phyloP scores from a whole-genome alignment of 2,329 filamentous ascomycete species.

The Fusarium sp. region DNA sequence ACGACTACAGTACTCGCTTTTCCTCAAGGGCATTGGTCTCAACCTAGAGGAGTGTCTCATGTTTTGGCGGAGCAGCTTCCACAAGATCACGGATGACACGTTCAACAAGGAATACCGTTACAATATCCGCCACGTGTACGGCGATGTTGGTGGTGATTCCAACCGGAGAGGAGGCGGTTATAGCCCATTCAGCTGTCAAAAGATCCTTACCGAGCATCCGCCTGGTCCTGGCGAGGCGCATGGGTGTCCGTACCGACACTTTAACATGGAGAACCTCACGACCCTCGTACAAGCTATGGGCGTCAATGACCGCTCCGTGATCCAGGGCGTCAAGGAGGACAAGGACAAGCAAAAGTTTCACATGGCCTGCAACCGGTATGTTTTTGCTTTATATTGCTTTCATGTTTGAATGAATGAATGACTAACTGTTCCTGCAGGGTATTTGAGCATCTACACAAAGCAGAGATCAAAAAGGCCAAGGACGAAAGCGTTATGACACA shows the following conservation, averaged over 20 bases:
- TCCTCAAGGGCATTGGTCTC: slow-evolving; percentile 94
- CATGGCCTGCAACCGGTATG: slow-evolving; percentile 89
- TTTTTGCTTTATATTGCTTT: slow-evolving; percentile 3
- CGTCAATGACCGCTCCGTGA: slow-evolving; percentile 77
- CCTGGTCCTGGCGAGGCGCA: slow-evolving; percentile 89
- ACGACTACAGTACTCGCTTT: slow-evolving; percentile 92
- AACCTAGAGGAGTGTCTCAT: slow-evolving; percentile 89
- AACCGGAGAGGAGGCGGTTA: slow-evolving; percentile 90
- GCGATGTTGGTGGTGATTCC: slow-evolving; percentile 91
- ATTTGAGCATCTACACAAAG: slow-evolving; percentile 86
- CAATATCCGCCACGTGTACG: slow-evolving; percentile 94
- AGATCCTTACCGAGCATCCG: slow-evolving; percentile 88
- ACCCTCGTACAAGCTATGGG: slow-evolving; percentile 79
- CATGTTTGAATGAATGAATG: too few species aligned
- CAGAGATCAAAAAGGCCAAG: slow-evolving; percentile 78
- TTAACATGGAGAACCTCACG: slow-evolving; percentile 85
- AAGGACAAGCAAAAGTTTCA: slow-evolving; percentile 90
- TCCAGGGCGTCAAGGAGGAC: slow-evolving; percentile 87
- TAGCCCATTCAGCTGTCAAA: slow-evolving; percentile 92
- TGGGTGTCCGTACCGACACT: slow-evolving; percentile 96
- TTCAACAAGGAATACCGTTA: slow-evolving; percentile 99
- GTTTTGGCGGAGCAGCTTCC: slow-evolving; percentile 91
- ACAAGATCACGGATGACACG: slow-evolving; percentile 86
- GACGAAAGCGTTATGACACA: slow-evolving; percentile 76
- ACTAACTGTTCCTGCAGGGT: slow-evolving; percentile 62